A percentile compares a stretch with the other conserved stretches of the same genome.
phyloP scores from a whole-genome alignment of 495 filamentous ascomycete species.

The Podospora didyma region DNA sequence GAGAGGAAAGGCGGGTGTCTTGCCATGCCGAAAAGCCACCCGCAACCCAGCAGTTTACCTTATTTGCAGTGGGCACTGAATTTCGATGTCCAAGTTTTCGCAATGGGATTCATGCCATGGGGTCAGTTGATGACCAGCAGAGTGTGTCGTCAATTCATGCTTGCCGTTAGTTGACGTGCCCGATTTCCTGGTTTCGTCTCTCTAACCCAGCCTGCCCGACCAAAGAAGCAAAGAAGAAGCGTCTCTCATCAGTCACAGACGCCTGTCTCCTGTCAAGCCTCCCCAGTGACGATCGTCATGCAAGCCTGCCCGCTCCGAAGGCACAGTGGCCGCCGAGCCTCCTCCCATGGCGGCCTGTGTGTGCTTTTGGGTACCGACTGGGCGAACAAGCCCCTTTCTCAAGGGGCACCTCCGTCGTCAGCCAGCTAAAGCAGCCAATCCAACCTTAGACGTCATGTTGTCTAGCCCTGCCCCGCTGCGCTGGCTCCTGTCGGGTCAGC shows the following conservation, averaged over 20 bases:
- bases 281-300: slow-evolving; percentile 14
- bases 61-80: too few relatives aligned
- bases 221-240: background rate
- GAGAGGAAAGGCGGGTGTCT: too few relatives aligned
- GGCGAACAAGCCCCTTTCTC: slow-evolving; percentile 8
- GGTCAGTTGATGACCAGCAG: too few relatives aligned
- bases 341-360: slow-evolving; percentile 10
- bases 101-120: too few relatives aligned
- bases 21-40: too few relatives aligned
- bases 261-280: background rate
- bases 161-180: background rate
- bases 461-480: background rate
- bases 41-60: too few relatives aligned
- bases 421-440: background rate
- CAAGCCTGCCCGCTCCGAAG: background rate
- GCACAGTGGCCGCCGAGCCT: background rate
- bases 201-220: background rate
- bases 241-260: slow-evolving; percentile 1
- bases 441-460: slow-evolving; percentile 5
- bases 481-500: slow-evolving; percentile 8
- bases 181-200: background rate
- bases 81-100: too few relatives aligned
- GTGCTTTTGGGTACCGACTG: slow-evolving; percentile 2
- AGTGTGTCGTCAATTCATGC: too few relatives aligned
- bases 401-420: background rate